A percentile compares a stretch with the other conserved stretches of the same genome.
Conservation (phyloP, 306 rosid genomes). For the Cyclanthera cordifolia region DNA sequence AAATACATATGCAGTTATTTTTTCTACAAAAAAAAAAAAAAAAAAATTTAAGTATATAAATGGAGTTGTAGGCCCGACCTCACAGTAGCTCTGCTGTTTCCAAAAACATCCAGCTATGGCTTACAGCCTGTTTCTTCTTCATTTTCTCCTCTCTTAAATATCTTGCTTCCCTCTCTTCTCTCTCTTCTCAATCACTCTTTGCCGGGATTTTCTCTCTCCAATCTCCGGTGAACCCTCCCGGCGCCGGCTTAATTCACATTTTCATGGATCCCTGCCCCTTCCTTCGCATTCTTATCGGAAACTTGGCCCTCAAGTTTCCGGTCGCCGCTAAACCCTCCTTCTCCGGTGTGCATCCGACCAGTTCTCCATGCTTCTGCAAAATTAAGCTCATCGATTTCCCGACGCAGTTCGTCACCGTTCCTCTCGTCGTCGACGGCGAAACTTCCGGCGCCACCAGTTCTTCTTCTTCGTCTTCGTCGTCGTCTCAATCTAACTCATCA, state of each 20-base stretch:
- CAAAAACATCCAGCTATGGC: conserved; percentile 14
- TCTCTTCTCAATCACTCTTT: background rate
- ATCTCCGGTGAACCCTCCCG: background rate
- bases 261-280: conserved; percentile 73
- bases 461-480: background rate
- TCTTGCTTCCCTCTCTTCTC: background rate
- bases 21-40: too few species aligned
- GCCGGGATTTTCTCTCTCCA: background rate
- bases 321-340: conserved; percentile 31
- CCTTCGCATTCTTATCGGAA: conserved; percentile 61
- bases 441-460: background rate
- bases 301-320: conserved; percentile 48
- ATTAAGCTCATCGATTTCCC: conserved; percentile 38
- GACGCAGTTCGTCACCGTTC: conserved; percentile 29
- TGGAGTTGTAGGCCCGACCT: conserved; percentile 8
- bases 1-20: too few species aligned
- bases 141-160: conserved; percentile 1
- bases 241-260: background rate
- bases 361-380: conserved; percentile 47
- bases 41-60: background rate
- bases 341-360: conserved; percentile 47
- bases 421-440: conserved; percentile 17
- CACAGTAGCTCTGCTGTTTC: conserved; percentile 11
- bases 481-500: conserved; percentile 27
- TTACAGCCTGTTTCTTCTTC: conserved; percentile 15